Base-by-base conservation (phyloP, 495 filamentous ascomycete species). In the Penicillium longicatenatum region DNA sequence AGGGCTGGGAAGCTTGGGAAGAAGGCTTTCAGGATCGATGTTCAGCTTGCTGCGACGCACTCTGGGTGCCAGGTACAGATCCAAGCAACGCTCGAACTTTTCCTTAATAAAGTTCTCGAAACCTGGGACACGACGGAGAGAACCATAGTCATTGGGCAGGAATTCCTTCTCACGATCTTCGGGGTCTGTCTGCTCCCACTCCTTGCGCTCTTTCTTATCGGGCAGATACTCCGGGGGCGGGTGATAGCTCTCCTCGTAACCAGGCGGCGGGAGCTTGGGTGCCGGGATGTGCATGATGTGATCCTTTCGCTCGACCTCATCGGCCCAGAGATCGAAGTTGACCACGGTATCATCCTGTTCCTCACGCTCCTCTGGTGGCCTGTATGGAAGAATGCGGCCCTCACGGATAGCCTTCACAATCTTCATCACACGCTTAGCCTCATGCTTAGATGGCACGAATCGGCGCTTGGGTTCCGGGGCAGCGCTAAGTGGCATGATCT, bases 361-460 rank as follows among this genome's bases (percentile, higher is more conserved):
- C 55, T 89, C 84, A 47, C 84, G 82, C 66, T 93, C 89, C 61
- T 85, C 79, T 12, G 89, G 89, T 1, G 92, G 85, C 68, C 89
- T 91, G 74, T 94, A 96, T 17, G 94, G 94, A 59, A 96, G 77
- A 54, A 98, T 98, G 30, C 92, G 86, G 31, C 95, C 95, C 74
- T 98, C 93, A 42, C 87, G 82, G 57, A 98, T 98, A 21, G 94
- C 94, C 68, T 89, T 91, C 39, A 97, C 94, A 61, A 98, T 87
- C 79, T 98, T 98, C 92, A 97, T 97, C 47, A 98, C 84, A 57
- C 93, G 82, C 82, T 97, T 97, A 17, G 90, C 88, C 76, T 98
- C 94, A 65, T 98, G 91, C 75, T 97, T 97, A n/a, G 95, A 98
- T 10, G 95, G 94, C 16, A 98, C 77, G 69, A 97, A 98, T 63